Conservation (phyloP, 1,139 yeast species). For the Candida sanyaensis region DNA sequence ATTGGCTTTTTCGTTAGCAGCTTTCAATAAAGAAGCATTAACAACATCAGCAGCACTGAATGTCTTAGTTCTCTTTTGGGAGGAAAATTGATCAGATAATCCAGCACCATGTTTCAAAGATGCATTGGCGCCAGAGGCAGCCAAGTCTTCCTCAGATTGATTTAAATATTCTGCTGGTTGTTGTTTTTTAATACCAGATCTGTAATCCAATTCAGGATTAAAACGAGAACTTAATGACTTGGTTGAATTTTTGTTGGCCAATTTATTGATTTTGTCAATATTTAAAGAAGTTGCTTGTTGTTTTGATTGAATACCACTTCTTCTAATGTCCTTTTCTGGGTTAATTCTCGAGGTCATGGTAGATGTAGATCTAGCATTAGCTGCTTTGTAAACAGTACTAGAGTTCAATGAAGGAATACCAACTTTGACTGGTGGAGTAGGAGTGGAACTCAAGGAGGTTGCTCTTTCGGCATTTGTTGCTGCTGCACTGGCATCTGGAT, state of each 20-base stretch:
- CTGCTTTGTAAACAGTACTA: constrained; percentile 41
- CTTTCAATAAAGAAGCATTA: constrained; percentile 57
- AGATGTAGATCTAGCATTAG: constrained; percentile 43
- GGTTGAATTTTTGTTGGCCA: constrained; percentile 47
- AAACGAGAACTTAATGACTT: constrained; percentile 43
- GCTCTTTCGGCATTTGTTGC: constrained; percentile 23
- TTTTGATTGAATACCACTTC: constrained; percentile 48
- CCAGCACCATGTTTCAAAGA: constrained; percentile 34
- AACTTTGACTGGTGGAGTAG: constrained; percentile 20
- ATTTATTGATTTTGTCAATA: constrained; percentile 41
- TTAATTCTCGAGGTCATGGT: constrained; percentile 51
- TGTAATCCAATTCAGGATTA: constrained; percentile 46
- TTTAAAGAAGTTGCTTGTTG: constrained; percentile 28
- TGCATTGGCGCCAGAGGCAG: constrained; percentile 44
- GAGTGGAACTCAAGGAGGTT: constrained; percentile 11
- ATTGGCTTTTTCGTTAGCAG: constrained; percentile 63
- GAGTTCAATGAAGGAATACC: constrained; percentile 43
- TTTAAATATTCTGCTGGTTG: constrained; percentile 29
- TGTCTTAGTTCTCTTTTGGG: constrained; percentile 32
- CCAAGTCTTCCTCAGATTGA: constrained; percentile 32
- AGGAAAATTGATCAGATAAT: constrained; percentile 25
- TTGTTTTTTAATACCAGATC: constrained; percentile 38
- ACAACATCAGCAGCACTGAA: constrained; percentile 48
- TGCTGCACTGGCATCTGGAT: constrained; percentile 42
- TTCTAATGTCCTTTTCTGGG: constrained; percentile 42